These are phyloP conservation scores for Metschnikowia drakensbergensis DNA, from an alignment of 805 yeast genomes.

Conservation along the genomic window DNA sequence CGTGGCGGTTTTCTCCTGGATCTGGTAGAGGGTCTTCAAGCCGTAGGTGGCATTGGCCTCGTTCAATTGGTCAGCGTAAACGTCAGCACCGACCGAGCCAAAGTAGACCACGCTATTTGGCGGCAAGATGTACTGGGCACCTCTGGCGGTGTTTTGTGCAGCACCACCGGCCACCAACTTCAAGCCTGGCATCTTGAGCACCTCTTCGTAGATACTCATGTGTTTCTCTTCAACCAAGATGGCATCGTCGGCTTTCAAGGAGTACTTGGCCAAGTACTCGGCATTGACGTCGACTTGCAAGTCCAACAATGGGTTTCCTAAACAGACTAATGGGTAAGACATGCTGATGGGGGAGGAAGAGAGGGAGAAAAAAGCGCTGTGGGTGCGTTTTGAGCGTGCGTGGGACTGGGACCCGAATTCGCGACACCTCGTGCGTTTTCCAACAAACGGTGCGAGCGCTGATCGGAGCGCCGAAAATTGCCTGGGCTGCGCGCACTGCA, in stretches of 20 bases:
- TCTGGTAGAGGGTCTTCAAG: conserved; percentile 79
- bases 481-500: neutral
- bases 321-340: conserved; percentile 71
- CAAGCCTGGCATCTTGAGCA: conserved; percentile 56
- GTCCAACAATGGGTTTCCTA: conserved; percentile 91
- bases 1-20: conserved; percentile 72
- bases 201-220: conserved; percentile 80
- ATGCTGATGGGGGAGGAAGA: conserved; percentile 23
- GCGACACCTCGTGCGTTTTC: conserved; percentile 2
- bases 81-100: conserved; percentile 94
- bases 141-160: conserved; percentile 98
- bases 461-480: neutral
- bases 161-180: conserved; percentile 96
- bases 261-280: conserved; percentile 74
- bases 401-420: neutral
- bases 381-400: neutral
- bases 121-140: conserved; percentile 91
- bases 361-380: neutral
- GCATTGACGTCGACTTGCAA: conserved; percentile 71
- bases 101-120: conserved; percentile 80
- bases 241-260: conserved; percentile 87
- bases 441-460: neutral
- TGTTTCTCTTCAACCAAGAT: conserved; percentile 82
- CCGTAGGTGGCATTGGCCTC: conserved; percentile 89
- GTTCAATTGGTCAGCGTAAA: conserved; percentile 72